These are phyloP conservation scores for Cicer chorassanicum DNA, from an alignment of 306 rosid genomes.

Conservation along the genomic window DNA sequence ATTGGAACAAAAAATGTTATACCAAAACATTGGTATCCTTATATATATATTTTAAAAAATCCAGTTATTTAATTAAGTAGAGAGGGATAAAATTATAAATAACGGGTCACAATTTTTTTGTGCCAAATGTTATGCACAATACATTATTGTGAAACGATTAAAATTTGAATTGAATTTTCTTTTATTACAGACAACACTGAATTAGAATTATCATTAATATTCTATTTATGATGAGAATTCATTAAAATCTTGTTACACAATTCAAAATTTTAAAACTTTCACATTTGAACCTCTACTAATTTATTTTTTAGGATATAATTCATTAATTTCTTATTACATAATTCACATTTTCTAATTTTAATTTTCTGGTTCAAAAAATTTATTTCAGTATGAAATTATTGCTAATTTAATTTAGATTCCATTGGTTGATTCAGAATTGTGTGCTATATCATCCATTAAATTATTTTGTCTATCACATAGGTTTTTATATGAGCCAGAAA, in stretches of 20 bases:
- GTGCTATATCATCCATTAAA: not conserved
- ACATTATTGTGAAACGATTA: not conserved
- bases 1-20: no score
- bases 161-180: not conserved
- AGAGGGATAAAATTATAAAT: no score
- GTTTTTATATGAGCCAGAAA: not conserved
- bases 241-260: not conserved
- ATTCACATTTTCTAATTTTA: not conserved
- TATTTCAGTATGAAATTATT: not conserved
- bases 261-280: slow-evolving; percentile 3
- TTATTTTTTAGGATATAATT: not conserved
- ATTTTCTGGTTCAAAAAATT: not conserved
- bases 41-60: no score
- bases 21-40: no score
- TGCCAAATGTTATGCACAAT: not conserved
- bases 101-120: not conserved
- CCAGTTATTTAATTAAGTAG: no score
- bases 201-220: not conserved
- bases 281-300: not conserved
- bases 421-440: not conserved
- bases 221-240: not conserved
- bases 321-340: not conserved
- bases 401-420: slow-evolving; percentile 3
- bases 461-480: not conserved
- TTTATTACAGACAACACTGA: not conserved